These are phyloP conservation scores for Fusarium sp. DNA, from an alignment of 2,329 filamentous ascomycete genomes.

Conservation along the genomic window DNA sequence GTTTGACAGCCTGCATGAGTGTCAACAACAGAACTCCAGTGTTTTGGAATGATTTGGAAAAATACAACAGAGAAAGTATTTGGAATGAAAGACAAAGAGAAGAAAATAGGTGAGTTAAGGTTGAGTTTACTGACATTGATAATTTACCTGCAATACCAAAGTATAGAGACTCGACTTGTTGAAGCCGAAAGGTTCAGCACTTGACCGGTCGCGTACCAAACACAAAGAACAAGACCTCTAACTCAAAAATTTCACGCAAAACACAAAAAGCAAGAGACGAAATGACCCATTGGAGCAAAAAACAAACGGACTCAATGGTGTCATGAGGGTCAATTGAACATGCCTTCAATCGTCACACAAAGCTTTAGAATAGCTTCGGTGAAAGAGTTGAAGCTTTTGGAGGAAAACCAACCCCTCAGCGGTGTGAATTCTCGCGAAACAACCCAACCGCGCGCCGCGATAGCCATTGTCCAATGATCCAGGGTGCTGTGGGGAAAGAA, in stretches of 20 bases:
- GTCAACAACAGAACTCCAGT: not conserved
- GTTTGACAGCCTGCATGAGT: not conserved
- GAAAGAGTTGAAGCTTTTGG: slow-evolving; percentile 2
- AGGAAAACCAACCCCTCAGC: slow-evolving; percentile 17
- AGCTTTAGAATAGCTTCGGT: not conserved
- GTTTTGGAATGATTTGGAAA: not conserved
- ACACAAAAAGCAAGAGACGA: not conserved
- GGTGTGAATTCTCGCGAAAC: slow-evolving; percentile 25
- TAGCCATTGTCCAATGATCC: slow-evolving; percentile 25
- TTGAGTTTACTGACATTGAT: not conserved
- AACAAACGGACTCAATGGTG: not conserved
- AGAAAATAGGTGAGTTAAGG: not conserved
- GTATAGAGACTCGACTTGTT: not conserved
- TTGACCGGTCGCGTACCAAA: not conserved
- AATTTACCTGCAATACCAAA: not conserved
- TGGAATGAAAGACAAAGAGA: not conserved
- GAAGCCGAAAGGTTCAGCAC: not conserved
- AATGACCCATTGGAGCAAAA: not conserved
- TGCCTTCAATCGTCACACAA: not conserved
- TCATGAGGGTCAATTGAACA: not conserved
- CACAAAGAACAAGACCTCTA: not conserved
- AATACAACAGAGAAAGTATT: no score
- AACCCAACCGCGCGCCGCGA: not conserved
- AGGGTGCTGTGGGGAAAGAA: slow-evolving; percentile 29
- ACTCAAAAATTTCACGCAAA: not conserved